Evolutionary conservation across 192 early-diverging fungal genomes (phyloP).

Genomic region (Rhizophagus sp.): DNA sequence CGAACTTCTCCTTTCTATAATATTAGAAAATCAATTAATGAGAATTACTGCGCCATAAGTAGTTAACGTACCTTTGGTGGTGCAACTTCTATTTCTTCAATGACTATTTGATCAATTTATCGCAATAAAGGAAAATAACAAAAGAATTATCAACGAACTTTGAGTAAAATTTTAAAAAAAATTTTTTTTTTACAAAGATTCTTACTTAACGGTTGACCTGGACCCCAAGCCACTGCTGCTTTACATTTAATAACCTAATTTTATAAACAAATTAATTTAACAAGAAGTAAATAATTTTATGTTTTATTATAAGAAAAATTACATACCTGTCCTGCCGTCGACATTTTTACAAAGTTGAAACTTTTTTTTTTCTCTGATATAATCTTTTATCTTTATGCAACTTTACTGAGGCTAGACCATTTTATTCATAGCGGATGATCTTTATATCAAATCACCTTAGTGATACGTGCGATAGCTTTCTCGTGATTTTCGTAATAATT

Average conservation of each 20-base stretch:
- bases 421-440: too few relatives aligned
- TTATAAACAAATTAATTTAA: not conserved
- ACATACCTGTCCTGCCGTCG: constrained; percentile 17
- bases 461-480: too few relatives aligned
- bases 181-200: not conserved
- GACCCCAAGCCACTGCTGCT: constrained; percentile 95
- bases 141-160: not conserved
- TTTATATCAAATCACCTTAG: too few relatives aligned
- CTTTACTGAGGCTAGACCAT: too few relatives aligned
- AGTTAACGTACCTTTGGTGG: constrained; percentile 70
- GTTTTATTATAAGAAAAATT: not conserved
- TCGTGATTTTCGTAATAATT: too few relatives aligned
- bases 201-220: constrained; percentile 89
- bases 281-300: not conserved
- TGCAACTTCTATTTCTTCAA: constrained; percentile 94
- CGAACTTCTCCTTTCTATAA: constrained; percentile 77
- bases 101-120: constrained; percentile 47
- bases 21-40: not conserved
- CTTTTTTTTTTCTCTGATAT: too few relatives aligned
- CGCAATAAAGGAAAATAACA: not conserved
- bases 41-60: not conserved
- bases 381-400: too few relatives aligned
- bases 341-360: not conserved
- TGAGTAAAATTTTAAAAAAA: not conserved
- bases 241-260: constrained; percentile 71